Conservation (phyloP, 306 rosid genomes). For the Alnus glutinosa region DNA sequence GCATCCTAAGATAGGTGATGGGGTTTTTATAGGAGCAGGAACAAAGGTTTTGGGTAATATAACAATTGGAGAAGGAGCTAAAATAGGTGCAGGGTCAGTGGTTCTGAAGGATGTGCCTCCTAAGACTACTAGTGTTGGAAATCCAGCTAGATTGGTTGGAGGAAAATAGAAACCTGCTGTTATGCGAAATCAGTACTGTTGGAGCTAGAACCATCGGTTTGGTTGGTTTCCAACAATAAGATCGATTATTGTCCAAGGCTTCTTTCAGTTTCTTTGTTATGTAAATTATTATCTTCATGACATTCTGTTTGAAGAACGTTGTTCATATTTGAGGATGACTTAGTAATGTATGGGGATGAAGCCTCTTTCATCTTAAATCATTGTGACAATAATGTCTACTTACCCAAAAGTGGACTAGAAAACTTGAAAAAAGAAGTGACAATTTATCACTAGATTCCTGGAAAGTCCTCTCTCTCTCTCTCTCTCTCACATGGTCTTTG, state of each 20-base stretch:
- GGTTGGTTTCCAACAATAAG: too few species aligned
- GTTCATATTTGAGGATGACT: background rate
- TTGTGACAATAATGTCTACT: background rate
- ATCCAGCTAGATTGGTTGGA: slow-evolving; percentile 51
- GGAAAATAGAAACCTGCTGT: slow-evolving; percentile 46
- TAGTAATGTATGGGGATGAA: background rate
- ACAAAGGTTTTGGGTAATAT: slow-evolving; percentile 49
- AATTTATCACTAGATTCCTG: background rate
- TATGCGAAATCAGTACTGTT: background rate
- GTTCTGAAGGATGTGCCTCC: slow-evolving; percentile 56
- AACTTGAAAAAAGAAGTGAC: background rate
- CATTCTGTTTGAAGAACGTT: background rate
- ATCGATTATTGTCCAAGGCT: background rate
- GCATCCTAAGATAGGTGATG: slow-evolving; percentile 59
- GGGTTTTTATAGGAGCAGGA: slow-evolving; percentile 59
- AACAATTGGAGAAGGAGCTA: slow-evolving; percentile 51
- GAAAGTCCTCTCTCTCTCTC: background rate
- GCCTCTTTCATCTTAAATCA: background rate
- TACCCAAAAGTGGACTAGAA: background rate
- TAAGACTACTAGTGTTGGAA: slow-evolving; percentile 48
- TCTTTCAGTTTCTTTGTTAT: background rate
- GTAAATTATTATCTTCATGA: background rate
- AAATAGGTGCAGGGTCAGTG: slow-evolving; percentile 57
- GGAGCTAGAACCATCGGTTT: too few species aligned
- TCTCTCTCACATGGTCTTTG: background rate